Conservation (phyloP, 192 early-diverging fungal genomes). For the Linderina pennispora region DNA sequence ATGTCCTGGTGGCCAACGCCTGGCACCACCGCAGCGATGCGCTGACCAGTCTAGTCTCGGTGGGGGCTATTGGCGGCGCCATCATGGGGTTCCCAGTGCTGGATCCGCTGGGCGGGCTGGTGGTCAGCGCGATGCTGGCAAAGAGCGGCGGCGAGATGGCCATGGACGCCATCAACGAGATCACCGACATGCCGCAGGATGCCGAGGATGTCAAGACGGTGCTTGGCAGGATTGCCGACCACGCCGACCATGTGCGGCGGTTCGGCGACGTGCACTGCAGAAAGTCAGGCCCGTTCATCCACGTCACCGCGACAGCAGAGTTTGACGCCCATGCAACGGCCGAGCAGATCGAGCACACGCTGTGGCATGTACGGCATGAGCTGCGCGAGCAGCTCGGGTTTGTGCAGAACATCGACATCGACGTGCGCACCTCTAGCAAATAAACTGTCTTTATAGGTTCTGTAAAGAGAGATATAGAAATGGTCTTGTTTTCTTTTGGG, state of each 20-base stretch:
- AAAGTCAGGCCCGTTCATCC: slow-evolving; percentile 38
- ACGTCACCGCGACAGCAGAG: slow-evolving; percentile 14
- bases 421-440: slow-evolving; percentile 1
- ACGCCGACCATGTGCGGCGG: slow-evolving; percentile 3
- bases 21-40: slow-evolving; percentile 86
- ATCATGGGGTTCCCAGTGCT: slow-evolving; percentile 62
- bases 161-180: slow-evolving; percentile 45
- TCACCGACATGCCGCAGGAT: slow-evolving; percentile 47
- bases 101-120: slow-evolving; percentile 70
- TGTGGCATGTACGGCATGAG: slow-evolving; percentile 7
- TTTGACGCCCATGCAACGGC: slow-evolving; percentile 21
- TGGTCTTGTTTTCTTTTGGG: too few species aligned
- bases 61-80: slow-evolving; percentile 68
- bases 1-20: slow-evolving; percentile 78
- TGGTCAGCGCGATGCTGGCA: slow-evolving; percentile 66
- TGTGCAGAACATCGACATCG: slow-evolving; percentile 32
- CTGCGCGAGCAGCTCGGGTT: slow-evolving; percentile 14
- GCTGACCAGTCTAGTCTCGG: slow-evolving; percentile 61
- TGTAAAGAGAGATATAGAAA: not conserved
- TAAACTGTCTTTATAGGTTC: not conserved
- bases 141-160: slow-evolving; percentile 55
- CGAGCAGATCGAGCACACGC: slow-evolving; percentile 4
- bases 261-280: slow-evolving; percentile 25
- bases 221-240: slow-evolving; percentile 3
- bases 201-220: slow-evolving; percentile 18